Percentiles rank a stretch among this genome's conserved stretches.
phyloP scores from a whole-genome alignment of 1,284 basidiomycete species.

The Leccinum subspadiceum region DNA sequence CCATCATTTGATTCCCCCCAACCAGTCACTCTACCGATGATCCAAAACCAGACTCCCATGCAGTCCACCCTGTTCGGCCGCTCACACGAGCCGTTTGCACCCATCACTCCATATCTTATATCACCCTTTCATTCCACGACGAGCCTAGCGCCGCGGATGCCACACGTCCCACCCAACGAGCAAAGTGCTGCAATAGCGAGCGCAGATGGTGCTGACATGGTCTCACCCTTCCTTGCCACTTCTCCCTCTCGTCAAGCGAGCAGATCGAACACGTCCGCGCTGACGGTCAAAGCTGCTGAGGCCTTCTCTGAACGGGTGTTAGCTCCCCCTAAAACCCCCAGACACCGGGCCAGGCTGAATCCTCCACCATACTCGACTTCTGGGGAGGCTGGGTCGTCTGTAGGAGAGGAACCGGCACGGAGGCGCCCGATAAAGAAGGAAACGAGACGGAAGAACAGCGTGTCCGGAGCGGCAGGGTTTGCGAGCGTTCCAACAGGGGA shows the following conservation, averaged over 20 bases:
- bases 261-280: not conserved
- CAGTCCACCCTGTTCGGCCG: not conserved
- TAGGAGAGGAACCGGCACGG: not conserved
- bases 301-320: slow-evolving; percentile 1
- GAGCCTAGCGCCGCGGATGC: slow-evolving; percentile 4
- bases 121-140: slow-evolving; percentile 15
- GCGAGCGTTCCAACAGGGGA: slow-evolving; percentile 8
- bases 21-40: not conserved
- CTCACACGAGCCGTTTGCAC: not conserved
- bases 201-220: slow-evolving; percentile 21
- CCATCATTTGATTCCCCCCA: slow-evolving; percentile 2
- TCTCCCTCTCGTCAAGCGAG: slow-evolving; percentile 5
- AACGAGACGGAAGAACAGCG: not conserved
- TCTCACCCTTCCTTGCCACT: slow-evolving; percentile 24
- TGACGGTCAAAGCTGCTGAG: slow-evolving; percentile 9
- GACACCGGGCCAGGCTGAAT: slow-evolving; percentile 21
- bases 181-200: not conserved
- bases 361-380: slow-evolving; percentile 25
- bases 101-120: not conserved
- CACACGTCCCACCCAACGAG: not conserved
- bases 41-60: not conserved
- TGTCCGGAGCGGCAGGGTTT: slow-evolving; percentile 8
- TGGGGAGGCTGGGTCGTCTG: not conserved
- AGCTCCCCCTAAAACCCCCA: not conserved
- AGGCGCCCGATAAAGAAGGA: slow-evolving; percentile 3